Evolutionary conservation across 805 yeast genomes (phyloP), one percentile per base, ranked within the genome.

Genomic region (Metschnikowia reukaufii): DNA sequence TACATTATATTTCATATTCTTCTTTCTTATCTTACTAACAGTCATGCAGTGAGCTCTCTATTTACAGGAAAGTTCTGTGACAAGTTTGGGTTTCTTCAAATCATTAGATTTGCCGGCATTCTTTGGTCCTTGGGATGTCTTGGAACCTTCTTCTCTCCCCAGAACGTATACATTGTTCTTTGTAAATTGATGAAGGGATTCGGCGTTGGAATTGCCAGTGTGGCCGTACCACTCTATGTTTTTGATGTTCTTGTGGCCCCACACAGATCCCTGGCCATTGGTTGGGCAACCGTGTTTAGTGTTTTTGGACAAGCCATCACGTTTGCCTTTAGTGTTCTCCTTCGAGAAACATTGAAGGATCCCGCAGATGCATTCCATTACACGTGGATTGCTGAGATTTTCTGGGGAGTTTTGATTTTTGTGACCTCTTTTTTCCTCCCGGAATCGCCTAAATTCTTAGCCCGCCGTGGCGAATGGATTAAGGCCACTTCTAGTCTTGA

Each of bases 151-250:
- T 49, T 62, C 16, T 65, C 67, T 61, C 50, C 54, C n/a, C 57
- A 56, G 38, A 51, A 58, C 4, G 56, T 56, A 34, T 46, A 63
- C 31, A 47, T 68, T 4, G 61, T 67, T 2, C 18, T 64, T 4
- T 70, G 66, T 21, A 59, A 67, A 33, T 45, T 65, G 12, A 40
- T 61, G 7, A 67, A 62, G 44, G 76, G 76, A 0, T 13, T 60
- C 2, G 50, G 66, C 6, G 52, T 67, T 35, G 76, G 76, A 4
- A 44, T 66, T 19, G 56, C 63, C 10, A 57, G 65, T n/a, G 56
- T 64, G 18, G 48, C 64, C 6, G 53, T 63, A 2, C 72, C 72
- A 1, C 59, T 67, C 4, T 70, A 71, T 49, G 50, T 64, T 1
- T 52, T 60, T 8, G 76, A 71, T 44, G 53, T 61, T 12, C 36